Conservation (phyloP, 768 basidiomycete genomes). For the Astraeus odoratus region DNA sequence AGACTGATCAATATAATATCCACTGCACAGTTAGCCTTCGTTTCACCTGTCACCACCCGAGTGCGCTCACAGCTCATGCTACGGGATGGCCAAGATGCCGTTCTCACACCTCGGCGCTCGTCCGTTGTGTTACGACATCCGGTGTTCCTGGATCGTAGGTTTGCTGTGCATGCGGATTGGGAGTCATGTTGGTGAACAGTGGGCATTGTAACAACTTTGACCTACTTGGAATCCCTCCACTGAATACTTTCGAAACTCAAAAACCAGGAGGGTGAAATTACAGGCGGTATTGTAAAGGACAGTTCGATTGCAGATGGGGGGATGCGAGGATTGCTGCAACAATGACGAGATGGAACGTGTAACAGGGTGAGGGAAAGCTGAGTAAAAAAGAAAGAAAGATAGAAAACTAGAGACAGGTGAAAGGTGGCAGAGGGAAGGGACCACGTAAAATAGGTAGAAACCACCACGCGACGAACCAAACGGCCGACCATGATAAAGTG, state of each 20-base stretch:
- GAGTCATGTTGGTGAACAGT: too few relatives aligned
- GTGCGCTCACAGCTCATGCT: too few relatives aligned
- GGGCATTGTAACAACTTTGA: too few relatives aligned
- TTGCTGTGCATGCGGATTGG: too few relatives aligned
- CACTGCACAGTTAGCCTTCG: too few relatives aligned
- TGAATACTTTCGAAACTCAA: slow-evolving; percentile 18
- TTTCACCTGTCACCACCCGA: too few relatives aligned
- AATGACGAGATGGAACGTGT: slow-evolving; percentile 31
- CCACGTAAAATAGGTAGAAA: slow-evolving; percentile 21
- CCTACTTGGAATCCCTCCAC: too few relatives aligned
- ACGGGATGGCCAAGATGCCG: too few relatives aligned
- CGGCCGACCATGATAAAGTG: slow-evolving; percentile 56
- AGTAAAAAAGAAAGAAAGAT: slow-evolving; percentile 8
- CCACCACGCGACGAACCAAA: slow-evolving; percentile 28
- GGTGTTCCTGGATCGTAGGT: too few relatives aligned
- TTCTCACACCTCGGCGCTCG: too few relatives aligned
- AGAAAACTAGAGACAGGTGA: slow-evolving; percentile 27
- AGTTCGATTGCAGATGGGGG: slow-evolving; percentile 32
- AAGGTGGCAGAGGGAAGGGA: slow-evolving; percentile 20
- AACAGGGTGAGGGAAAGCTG: slow-evolving; percentile 23
- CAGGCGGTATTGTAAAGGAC: slow-evolving; percentile 29
- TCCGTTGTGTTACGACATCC: too few relatives aligned
- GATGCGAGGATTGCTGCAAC: slow-evolving; percentile 40
- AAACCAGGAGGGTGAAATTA: slow-evolving; percentile 28
- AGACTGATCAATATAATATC: too few relatives aligned